Evolutionary conservation across 441 rosid genomes (phyloP), one percentile per base, ranked within the genome.

Genomic region (Capsella rubella): DNA sequence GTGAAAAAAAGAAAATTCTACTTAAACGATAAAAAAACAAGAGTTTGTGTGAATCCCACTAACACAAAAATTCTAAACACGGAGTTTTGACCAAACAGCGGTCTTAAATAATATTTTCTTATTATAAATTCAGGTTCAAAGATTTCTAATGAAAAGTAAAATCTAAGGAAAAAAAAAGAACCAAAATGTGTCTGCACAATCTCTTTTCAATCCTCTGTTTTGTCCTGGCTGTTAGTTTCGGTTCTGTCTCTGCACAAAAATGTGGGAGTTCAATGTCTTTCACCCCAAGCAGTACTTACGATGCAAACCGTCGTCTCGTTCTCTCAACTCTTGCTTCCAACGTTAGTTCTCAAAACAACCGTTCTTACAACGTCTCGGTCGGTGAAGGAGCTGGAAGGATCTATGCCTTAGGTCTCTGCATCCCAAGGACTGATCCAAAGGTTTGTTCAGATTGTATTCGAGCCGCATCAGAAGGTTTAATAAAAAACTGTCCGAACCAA

Each of bases 341-440:
- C 21, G 77, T 68, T 67, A 65, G 79, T 6, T 51, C 66, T 21
- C 64, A 27, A 46, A 27, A 61, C 40, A 18, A 61, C 37, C 39
- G 52, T 1, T 25, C 4, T 57, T 83, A 66, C 63, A 76, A 69
- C 28, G 58, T 59, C 43, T 63, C 69, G 3, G 11, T 74, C 1
- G 87, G 82, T 25, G 59, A 74, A 54, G 74, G 64, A 12, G 37
- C 54, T 4, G 58, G 71, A 52, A 73, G 7, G 11, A 76, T 84
- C 45, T 78, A 78, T 34, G 81, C 69, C 18, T 64, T 78, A 32
- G 83, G 65, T 2, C 62, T 75, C 10, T 84, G 82, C 69, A 50
- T 59, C 11, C 76, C 71, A 56, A 81, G 66, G 16, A 54, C 34
- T 16, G 47, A 74, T 25, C 37, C 80, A 27, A 47, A 63, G 18